phyloP scores from a whole-genome alignment of 139 green algal genomes.

The Coelastrella sp. region DNA sequence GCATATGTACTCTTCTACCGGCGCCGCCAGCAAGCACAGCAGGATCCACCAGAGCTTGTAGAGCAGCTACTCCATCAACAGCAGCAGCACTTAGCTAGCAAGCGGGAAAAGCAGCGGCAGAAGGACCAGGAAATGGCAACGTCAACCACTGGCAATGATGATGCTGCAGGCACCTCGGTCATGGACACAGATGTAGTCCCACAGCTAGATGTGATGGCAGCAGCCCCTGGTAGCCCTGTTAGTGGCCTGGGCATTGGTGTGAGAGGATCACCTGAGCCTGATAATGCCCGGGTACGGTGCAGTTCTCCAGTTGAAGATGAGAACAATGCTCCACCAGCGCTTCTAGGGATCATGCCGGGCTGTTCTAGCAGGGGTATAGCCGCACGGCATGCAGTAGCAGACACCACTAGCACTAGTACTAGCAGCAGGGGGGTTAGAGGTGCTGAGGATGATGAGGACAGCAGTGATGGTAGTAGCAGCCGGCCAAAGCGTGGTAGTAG shows the following conservation, averaged over 20 bases:
- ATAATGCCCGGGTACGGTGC: background rate
- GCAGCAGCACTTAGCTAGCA: conserved; percentile 29
- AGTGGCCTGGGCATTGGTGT: background rate
- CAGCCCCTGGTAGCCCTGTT: conserved; percentile 5
- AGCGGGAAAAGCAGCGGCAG: conserved; percentile 26
- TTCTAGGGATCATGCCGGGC: background rate
- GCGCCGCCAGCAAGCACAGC: conserved; percentile 52
- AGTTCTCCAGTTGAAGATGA: background rate
- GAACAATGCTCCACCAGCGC: background rate
- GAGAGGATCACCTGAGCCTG: background rate
- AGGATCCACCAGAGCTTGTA: conserved; percentile 50
- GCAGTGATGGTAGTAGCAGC: conserved; percentile 44
- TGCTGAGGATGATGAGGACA: conserved; percentile 33
- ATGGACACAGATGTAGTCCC: conserved; percentile 22
- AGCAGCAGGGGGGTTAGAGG: conserved; percentile 19
- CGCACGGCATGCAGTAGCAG: background rate
- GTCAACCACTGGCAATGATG: background rate
- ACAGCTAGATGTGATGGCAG: background rate
- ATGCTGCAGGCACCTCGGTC: background rate
- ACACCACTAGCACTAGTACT: background rate
- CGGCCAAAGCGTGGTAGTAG: background rate
- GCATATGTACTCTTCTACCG: conserved; percentile 98
- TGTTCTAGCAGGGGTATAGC: conserved; percentile 4
- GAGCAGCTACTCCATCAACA: conserved; percentile 27
- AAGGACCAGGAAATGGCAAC: background rate